Evolutionary conservation across 1,284 basidiomycete genomes (phyloP), one percentile per base, ranked within the genome.

Genomic region (Apiotrichum veenhuisii): DNA sequence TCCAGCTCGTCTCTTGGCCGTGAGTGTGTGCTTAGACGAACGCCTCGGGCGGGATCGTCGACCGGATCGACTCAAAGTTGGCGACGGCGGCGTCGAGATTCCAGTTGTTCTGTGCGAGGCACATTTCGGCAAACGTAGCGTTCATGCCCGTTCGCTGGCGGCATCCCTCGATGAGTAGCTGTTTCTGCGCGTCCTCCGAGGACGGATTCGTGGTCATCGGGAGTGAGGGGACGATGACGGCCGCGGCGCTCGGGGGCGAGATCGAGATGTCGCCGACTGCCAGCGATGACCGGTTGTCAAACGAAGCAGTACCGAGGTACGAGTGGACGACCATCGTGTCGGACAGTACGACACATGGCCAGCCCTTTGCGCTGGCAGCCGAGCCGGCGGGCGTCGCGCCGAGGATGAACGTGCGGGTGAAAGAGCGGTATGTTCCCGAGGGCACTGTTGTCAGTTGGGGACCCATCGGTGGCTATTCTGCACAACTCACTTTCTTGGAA

Each of bases 361-460:
- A 98, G 20, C 92, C 91, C 51, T 81, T 71, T 66, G 86, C 87
- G 10, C 72, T 70, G 10, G 93, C 90, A 41, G 84, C 79, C 63
- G 94, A 93, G 27, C 85, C 88, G 44, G 88, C 83, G 30, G 85
- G 78, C 4, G 91, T 86, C 20, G 90, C 88, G 2, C 86, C 87
- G 14, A 98, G 81, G 50, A 97, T 82, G 70, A 98, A 96, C 0
- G 89, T 87, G 50, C 95, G 84, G 71, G 96, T 92, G 74, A 98
- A 98, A 8, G 93, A 96, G 44, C 95, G 85, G 26, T 92, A 79
- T 11, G 60, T 61, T 3, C 58, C 59, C 1, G 63, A 67, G 2
- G 64, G 64, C 55, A 68, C 63, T 71, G 30, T 4, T 17, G 42
- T 61, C 41, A 66, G 47, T 61, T 80, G 5, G 30, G 30, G 7